Base-by-base conservation (phyloP, 768 basidiomycete genomes). In the Gautieria morchelliformis region DNA sequence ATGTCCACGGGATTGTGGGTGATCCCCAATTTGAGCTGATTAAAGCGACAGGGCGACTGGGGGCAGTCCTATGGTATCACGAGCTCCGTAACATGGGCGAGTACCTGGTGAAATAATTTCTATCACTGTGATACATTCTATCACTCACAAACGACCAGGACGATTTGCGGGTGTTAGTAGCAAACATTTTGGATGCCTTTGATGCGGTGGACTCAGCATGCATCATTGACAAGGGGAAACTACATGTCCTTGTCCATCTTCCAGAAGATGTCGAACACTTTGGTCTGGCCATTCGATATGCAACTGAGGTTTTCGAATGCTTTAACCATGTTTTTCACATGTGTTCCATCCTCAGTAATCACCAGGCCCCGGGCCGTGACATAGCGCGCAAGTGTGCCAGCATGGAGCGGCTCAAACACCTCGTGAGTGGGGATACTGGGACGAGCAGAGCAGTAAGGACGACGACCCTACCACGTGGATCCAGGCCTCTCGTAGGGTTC, bases 161-260 rank as follows among this genome's bases (percentile, higher is more conserved):
- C 8, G 62, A 64, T 27, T 39, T 64, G 9, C 22, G 30, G 4
- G 32, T 58, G 69, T 71, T 66, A 5, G 65, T 69, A 0, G 68
- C 62, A 1, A 76, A 76, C 60, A 69, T 75, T 0, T 68, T 74
- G 8, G 72, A 75, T 52, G 58, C 66, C 14, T 66, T 66, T 5
- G 70, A 67, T 0, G 22, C 58, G 3, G 50, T 74, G 4, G 69
- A 75, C 52, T 69, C 73, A 5, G 64, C 66, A 15, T 71, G 61
- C 52, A 69, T 74, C 12, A 58, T 68, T 5, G 42, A 58, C 0
- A 72, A 73, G 52, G 33, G 64, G 44, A 74, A 74, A 52, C 61
- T 72, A 2, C 72, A 73, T 48, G 39, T 71, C 0, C 66, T 75
- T 4, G n/a, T 61, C 10, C 71, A 72, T 54, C 44, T 70, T 2